phyloP scores from a whole-genome alignment of 768 basidiomycete genomes.

The Phylloporus sp. region DNA sequence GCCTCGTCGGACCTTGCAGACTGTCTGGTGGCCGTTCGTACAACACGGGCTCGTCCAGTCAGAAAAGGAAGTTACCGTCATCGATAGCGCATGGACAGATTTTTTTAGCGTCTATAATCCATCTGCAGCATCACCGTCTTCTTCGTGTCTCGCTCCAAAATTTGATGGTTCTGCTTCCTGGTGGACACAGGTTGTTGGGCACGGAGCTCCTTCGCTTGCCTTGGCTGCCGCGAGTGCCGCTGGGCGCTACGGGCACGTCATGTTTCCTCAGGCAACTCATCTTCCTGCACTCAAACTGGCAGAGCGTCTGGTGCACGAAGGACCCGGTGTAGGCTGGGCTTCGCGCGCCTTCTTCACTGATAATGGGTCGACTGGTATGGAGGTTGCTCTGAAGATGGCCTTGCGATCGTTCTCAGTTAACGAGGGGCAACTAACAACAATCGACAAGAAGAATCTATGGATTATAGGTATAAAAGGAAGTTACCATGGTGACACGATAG shows the following conservation, averaged over 20 bases:
- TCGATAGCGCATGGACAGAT: constrained; percentile 87
- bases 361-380: constrained; percentile 94
- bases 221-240: constrained; percentile 87
- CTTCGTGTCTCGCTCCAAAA: constrained; percentile 51
- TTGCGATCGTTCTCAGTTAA: constrained; percentile 60
- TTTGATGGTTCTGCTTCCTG: constrained; percentile 94
- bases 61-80: constrained; percentile 76
- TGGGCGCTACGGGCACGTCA: constrained; percentile 94
- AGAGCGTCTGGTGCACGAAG: constrained; percentile 67
- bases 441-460: constrained; percentile 53
- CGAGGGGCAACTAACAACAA: constrained; percentile 30
- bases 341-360: constrained; percentile 89
- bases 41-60: constrained; percentile 75
- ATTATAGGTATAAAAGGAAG: constrained; percentile 87
- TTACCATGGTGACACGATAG: constrained; percentile 98
- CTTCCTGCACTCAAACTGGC: constrained; percentile 81
- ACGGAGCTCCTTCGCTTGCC: constrained; percentile 69
- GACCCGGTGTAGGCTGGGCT: constrained; percentile 91
- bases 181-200: constrained; percentile 96
- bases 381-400: constrained; percentile 98
- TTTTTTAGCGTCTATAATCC: constrained; percentile 72
- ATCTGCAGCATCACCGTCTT: constrained; percentile 16
- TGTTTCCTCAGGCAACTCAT: constrained; percentile 89
- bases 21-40: constrained; percentile 97
- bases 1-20: constrained; percentile 70